Conservation (phyloP, 1,139 yeast genomes). For the Sugiyamaella novakii region DNA sequence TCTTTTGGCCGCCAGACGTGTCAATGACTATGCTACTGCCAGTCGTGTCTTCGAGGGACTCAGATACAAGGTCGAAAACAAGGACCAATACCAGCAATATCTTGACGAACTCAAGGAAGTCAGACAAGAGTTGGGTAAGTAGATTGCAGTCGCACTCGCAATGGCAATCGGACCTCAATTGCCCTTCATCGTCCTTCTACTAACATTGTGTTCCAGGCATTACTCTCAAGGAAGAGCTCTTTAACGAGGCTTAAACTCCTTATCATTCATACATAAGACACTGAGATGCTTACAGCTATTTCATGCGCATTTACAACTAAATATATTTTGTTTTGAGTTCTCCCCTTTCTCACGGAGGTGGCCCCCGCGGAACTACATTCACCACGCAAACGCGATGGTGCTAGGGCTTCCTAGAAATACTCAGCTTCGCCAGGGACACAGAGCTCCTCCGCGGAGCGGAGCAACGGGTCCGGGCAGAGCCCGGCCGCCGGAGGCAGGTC, state of each 20-base stretch:
- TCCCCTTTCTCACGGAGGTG: neutral
- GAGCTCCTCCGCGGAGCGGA: neutral
- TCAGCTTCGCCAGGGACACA: neutral
- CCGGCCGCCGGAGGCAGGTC: neutral
- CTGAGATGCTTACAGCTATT: too few relatives aligned
- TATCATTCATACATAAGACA: too few relatives aligned
- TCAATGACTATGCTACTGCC: conserved; percentile 97
- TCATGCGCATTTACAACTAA: conserved; percentile 15
- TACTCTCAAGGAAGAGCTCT: conserved; percentile 91
- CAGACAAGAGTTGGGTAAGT: conserved; percentile 80
- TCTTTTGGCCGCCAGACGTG: conserved; percentile 97
- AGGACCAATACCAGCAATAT: conserved; percentile 91
- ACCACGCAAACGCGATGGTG: too few relatives aligned
- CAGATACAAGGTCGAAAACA: conserved; percentile 93
- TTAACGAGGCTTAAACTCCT: conserved; percentile 42
- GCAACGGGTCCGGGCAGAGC: neutral
- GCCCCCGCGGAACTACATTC: conserved; percentile 5
- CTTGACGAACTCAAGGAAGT: conserved; percentile 90
- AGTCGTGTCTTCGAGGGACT: conserved; percentile 95
- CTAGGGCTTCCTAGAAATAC: too few relatives aligned
- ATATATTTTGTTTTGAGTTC: conserved; percentile 7
- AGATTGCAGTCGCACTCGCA: neutral
- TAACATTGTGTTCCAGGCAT: too few relatives aligned
- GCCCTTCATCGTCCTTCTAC: neutral
- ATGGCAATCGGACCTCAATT: neutral